Conservation (phyloP, 257 asterid species). For the Forsythia viridissima region DNA sequence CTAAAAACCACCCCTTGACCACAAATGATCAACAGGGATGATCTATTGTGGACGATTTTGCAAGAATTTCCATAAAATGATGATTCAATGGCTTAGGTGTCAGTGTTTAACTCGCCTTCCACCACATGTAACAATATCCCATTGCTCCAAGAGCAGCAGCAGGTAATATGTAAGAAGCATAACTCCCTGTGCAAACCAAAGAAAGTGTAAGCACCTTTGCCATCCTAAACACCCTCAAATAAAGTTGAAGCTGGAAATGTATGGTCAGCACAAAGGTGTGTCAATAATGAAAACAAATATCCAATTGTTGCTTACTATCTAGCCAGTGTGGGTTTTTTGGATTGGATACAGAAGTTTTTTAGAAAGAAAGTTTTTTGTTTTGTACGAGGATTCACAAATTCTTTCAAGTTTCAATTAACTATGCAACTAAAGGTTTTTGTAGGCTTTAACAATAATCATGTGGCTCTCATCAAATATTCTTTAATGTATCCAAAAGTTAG, state of each 20-base stretch:
- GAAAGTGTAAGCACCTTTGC: constrained; percentile 17
- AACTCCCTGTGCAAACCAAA: constrained; percentile 52
- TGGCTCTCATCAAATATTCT: neutral
- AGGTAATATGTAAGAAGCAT: constrained; percentile 70
- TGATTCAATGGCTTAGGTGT: constrained; percentile 15
- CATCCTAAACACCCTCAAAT: constrained; percentile 14
- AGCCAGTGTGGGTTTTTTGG: neutral
- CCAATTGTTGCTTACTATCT: neutral
- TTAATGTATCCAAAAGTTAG: neutral
- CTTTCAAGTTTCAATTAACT: neutral
- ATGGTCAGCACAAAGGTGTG: constrained; percentile 6
- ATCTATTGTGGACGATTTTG: neutral
- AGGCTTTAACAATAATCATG: neutral
- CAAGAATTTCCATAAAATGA: neutral
- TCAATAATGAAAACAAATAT: neutral
- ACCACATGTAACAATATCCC: constrained; percentile 88
- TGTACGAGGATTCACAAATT: neutral
- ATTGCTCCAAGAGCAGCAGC: constrained; percentile 82
- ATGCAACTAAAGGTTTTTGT: neutral
- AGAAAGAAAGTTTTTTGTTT: neutral
- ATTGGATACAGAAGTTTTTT: neutral
- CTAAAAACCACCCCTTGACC: neutral
- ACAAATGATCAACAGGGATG: neutral
- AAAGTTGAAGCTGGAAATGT: constrained; percentile 15
- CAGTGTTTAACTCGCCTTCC: constrained; percentile 61